Conservation (phyloP, 2,329 filamentous ascomycete genomes). For the Aureobasidium sp. region DNA sequence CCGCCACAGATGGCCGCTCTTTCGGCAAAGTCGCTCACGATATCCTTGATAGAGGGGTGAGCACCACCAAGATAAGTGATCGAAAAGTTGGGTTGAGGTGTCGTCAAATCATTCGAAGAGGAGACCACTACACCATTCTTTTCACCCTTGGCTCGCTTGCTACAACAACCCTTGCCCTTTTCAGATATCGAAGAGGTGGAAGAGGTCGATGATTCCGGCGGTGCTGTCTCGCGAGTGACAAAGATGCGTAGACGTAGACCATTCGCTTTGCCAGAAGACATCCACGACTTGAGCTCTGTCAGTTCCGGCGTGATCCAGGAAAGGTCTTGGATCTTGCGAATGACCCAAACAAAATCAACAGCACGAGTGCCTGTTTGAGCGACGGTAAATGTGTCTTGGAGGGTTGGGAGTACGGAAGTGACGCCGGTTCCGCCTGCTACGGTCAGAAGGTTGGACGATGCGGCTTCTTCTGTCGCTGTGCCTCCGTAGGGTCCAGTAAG, state of each 20-base stretch:
- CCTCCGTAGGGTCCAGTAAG: constrained; percentile 55
- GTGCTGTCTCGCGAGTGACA: constrained; percentile 12
- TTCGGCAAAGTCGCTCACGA: constrained; percentile 10
- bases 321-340: constrained; percentile 13
- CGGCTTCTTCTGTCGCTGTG: not conserved
- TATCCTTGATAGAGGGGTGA: constrained; percentile 10
- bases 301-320: constrained; percentile 12
- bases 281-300: not conserved
- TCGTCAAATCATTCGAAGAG: not conserved
- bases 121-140: not conserved
- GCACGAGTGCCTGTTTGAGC: not conserved
- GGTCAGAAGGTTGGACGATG: constrained; percentile 6
- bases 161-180: constrained; percentile 9
- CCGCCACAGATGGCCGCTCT: constrained; percentile 11
- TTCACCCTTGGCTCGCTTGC: not conserved
- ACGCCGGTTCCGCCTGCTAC: constrained; percentile 46
- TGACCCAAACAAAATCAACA: constrained; percentile 13
- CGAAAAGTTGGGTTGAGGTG: not conserved
- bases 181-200: not conserved
- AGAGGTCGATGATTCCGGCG: not conserved
- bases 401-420: constrained; percentile 61
- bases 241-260: constrained; percentile 12
- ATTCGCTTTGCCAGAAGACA: not conserved
- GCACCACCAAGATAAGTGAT: constrained; percentile 8
- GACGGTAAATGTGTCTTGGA: constrained; percentile 43